phyloP scores from a whole-genome alignment of 2,329 filamentous ascomycete species.

The Aureobasidium leucospermi region DNA sequence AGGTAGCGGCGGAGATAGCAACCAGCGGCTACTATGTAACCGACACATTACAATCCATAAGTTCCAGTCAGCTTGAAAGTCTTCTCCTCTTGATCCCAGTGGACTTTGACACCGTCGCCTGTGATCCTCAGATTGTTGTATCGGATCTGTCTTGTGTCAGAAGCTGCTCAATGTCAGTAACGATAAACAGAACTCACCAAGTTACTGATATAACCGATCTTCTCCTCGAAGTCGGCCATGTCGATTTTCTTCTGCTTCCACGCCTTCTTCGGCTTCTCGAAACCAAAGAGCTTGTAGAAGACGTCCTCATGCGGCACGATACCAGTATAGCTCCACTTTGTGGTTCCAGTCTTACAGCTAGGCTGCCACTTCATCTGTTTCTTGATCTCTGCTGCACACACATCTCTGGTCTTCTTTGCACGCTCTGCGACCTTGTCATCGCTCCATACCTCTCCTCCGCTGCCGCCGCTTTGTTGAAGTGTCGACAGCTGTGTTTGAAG shows the following conservation, averaged over 20 bases:
- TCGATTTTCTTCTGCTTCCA: slow-evolving; percentile 2
- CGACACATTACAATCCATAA: not conserved
- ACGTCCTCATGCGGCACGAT: not conserved
- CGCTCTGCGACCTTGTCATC: not conserved
- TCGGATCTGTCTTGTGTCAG: not conserved
- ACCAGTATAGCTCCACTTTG: not conserved
- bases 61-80: not conserved
- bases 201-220: not conserved
- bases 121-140: not conserved
- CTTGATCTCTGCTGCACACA: not conserved
- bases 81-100: slow-evolving; percentile 3
- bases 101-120: not conserved
- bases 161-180: not conserved
- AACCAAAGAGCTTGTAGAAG: slow-evolving; percentile 1
- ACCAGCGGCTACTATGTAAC: not conserved
- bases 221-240: not conserved
- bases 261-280: not conserved
- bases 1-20: no score
- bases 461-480: not conserved
- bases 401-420: not conserved
- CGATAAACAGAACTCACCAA: not conserved
- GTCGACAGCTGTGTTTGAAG: not conserved
- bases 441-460: not conserved
- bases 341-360: not conserved
- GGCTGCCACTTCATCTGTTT: slow-evolving; percentile 2